Evolutionary conservation across 2,329 filamentous ascomycete genomes (phyloP).

Genomic region (Endocalyx cinctus): DNA sequence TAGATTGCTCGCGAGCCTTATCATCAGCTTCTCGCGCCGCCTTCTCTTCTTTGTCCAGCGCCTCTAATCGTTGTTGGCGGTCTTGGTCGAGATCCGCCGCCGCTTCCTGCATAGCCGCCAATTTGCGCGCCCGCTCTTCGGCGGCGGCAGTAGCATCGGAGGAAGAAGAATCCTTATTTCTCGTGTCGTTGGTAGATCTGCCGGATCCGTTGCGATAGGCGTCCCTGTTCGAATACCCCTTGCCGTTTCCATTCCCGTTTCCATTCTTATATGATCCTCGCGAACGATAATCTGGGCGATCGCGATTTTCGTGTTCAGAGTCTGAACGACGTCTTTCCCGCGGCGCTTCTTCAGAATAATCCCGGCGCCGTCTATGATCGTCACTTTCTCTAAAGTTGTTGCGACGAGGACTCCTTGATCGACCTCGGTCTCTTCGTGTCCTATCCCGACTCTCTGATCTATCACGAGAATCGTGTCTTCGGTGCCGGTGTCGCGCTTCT

Average conservation of each 20-base stretch:
- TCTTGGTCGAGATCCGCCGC: slow-evolving; percentile 67
- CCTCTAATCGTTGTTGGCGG: slow-evolving; percentile 62
- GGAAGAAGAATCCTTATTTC: too few species aligned
- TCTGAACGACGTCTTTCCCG: slow-evolving; percentile 17
- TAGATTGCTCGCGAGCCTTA: slow-evolving; percentile 50
- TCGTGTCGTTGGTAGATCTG: too few species aligned
- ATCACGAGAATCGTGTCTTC: too few species aligned
- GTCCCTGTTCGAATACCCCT: slow-evolving; percentile 12
- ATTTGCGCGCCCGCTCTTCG: slow-evolving; percentile 59
- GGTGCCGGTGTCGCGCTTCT: slow-evolving; percentile 17
- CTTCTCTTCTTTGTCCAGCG: slow-evolving; percentile 62
- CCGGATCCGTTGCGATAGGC: too few species aligned
- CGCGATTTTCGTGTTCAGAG: slow-evolving; percentile 16
- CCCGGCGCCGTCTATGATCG: slow-evolving; percentile 26
- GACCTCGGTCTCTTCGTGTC: slow-evolving; percentile 17
- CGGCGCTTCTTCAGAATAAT: slow-evolving; percentile 20
- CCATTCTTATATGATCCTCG: slow-evolving; percentile 14
- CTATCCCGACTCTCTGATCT: too few species aligned
- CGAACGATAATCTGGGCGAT: slow-evolving; percentile 21
- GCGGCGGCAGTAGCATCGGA: slow-evolving; percentile 12
- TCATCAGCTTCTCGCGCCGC: slow-evolving; percentile 64
- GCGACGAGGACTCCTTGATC: slow-evolving; percentile 27
- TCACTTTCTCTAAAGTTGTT: slow-evolving; percentile 24
- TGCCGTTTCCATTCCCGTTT: slow-evolving; percentile 11
- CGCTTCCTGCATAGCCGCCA: slow-evolving; percentile 70